Base-by-base conservation (phyloP, 2,329 filamentous ascomycete species). In the Talaromyces atroroseus region DNA sequence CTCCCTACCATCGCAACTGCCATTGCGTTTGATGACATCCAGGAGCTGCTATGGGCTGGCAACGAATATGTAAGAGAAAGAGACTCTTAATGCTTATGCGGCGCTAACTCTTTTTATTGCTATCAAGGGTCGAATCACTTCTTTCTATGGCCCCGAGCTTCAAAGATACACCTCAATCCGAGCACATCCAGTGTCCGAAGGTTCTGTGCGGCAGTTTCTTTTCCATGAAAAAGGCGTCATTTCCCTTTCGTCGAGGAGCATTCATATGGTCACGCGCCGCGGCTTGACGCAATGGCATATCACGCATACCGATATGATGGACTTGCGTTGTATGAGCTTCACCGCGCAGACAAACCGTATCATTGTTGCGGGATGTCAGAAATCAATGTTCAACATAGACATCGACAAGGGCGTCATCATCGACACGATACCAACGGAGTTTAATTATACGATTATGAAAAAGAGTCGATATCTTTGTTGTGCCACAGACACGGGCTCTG, bases 321-420 rank as follows among this genome's bases (percentile, higher is more conserved):
- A 96, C 67, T 77, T 99, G 61, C 84, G 85, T 64, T 97, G 94
- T 73, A 97, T 97, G 91, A 92, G 88, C 70, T 96, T 95, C 69
- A 95, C 90, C 1, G 91, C 89, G 26, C 91, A 91, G 67, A 88
- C 88, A 8, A 89, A 88, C 24, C 82, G 95, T 67, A 86, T 99
- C 57, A 77, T 99, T 20, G 89, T 92, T 34, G 94, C 91, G 48
- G 94, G 94, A 48, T 83, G 87, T 63, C 94, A 99, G 73, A 82
- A 87, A 55, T 82, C 82, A 50, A 95, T 99, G 88, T 88, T 96
- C 68, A 86, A 81, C 26, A 80, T 88, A 53, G 85, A 88, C 64
- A 76, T 87, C 48, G 83, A 86, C 51, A 90, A 89, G 72, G 89
- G 89, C 34, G 82, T 84, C 60, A 80, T 92, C 55, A 78, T 84